These are phyloP conservation scores for Hebeloma cylindrosporum DNA, from an alignment of 768 basidiomycete species.

Conservation along the genomic window DNA sequence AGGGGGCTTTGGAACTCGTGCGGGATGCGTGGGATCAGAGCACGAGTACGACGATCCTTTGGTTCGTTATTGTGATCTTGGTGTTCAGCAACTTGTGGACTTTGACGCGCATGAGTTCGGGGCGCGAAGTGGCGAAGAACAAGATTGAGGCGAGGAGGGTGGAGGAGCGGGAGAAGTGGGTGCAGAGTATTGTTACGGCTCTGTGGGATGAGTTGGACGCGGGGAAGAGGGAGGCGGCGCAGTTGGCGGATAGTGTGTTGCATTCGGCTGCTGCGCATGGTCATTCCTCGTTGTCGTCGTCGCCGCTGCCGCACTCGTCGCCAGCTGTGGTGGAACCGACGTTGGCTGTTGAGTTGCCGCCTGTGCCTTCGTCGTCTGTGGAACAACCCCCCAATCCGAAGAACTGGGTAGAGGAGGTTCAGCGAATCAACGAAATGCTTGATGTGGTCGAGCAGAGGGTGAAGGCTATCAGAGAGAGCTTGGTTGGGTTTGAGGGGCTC, in stretches of 20 bases:
- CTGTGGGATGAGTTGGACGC: constrained; percentile 68
- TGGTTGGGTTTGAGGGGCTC: constrained; percentile 20
- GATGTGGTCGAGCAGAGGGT: constrained; percentile 61
- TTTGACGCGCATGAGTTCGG: constrained; percentile 41
- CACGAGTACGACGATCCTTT: constrained; percentile 68
- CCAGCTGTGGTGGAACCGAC: constrained; percentile 8
- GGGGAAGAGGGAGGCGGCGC: constrained; percentile 33
- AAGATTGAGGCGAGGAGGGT: constrained; percentile 50
- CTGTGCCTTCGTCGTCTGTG: background rate
- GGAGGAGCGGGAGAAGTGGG: constrained; percentile 74
- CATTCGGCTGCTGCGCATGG: background rate
- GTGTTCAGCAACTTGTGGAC: constrained; percentile 80
- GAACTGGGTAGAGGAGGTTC: constrained; percentile 48
- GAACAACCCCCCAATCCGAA: no score
- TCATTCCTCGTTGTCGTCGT: background rate
- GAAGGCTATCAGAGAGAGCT: constrained; percentile 42
- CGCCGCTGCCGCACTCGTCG: background rate
- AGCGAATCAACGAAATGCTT: constrained; percentile 47
- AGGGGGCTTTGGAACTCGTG: constrained; percentile 74
- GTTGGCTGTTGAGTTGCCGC: constrained; percentile 6
- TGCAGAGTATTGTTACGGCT: constrained; percentile 69
- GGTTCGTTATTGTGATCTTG: constrained; percentile 68
- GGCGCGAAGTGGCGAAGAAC: constrained; percentile 42
- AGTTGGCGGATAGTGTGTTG: constrained; percentile 9
- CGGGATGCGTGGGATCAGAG: constrained; percentile 80